These are phyloP conservation scores for Malus hybrid DNA, from an alignment of 331 rosid genomes.

Conservation along the genomic window DNA sequence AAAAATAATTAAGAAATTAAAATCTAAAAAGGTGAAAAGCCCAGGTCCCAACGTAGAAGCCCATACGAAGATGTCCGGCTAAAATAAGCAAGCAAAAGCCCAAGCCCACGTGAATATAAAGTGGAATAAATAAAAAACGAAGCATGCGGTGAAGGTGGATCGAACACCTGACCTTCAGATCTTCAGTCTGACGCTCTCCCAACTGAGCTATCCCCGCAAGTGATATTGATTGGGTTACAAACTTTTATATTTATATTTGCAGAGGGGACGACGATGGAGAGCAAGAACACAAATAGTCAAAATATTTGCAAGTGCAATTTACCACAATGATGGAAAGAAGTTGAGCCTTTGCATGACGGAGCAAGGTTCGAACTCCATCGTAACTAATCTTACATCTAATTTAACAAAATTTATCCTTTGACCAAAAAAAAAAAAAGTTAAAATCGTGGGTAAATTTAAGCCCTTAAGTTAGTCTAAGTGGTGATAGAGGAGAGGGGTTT, in stretches of 20 bases:
- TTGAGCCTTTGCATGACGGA: rapidly evolving
- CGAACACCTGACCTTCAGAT: conserved; percentile 82
- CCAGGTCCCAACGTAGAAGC: background rate
- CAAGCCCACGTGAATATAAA: background rate
- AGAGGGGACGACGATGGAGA: background rate
- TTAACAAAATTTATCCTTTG: no score
- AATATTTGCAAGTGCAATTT: rapidly evolving
- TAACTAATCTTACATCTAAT: no score
- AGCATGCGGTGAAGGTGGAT: conserved; percentile 74
- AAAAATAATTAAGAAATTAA: background rate
- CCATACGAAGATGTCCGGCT: background rate
- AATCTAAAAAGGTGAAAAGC: background rate
- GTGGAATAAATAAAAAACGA: background rate
- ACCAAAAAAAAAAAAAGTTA: no score
- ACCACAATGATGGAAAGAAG: no score
- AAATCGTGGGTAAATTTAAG: no score
- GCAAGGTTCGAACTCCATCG: no score
- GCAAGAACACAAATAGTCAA: background rate
- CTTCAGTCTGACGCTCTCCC: conserved; percentile 57
- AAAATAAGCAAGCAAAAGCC: background rate
- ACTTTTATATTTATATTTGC: no score
- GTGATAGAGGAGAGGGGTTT: no score
- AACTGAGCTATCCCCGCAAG: conserved; percentile 64
- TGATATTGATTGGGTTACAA: background rate
- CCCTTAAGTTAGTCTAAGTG: no score